phyloP scores from a whole-genome alignment of 1,284 basidiomycete species.

The Hemileia vastatrix region DNA sequence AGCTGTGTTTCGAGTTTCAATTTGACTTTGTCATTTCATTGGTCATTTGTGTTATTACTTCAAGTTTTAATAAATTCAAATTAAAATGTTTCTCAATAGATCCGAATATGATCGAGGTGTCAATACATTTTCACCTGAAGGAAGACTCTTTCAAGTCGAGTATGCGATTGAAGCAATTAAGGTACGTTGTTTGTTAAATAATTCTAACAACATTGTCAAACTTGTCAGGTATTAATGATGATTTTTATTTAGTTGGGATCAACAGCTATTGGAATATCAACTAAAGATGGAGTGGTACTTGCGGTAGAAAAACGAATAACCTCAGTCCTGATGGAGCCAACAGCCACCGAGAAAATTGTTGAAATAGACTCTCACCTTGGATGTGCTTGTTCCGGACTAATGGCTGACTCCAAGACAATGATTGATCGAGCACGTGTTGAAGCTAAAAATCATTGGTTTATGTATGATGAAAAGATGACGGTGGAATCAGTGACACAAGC shows the following conservation, averaged over 20 bases:
- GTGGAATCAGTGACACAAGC: slow-evolving; percentile 96
- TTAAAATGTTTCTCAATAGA: too few species aligned
- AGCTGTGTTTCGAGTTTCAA: too few species aligned
- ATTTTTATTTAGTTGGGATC: too few species aligned
- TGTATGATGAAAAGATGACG: slow-evolving; percentile 91
- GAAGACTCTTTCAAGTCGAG: slow-evolving; percentile 90
- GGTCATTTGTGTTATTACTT: too few species aligned
- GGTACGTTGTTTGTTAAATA: too few species aligned
- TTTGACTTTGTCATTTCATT: too few species aligned
- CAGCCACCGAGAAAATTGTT: slow-evolving; percentile 99
- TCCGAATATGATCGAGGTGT: slow-evolving; percentile 98
- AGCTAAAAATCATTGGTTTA: slow-evolving; percentile 88
- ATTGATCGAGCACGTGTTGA: slow-evolving; percentile 98
- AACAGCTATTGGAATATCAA: too few species aligned
- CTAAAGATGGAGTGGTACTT: slow-evolving; percentile 74
- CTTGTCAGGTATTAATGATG: too few species aligned
- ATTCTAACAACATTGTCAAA: too few species aligned
- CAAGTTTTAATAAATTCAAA: too few species aligned
- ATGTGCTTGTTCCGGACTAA: slow-evolving; percentile 95
- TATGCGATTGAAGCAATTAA: slow-evolving; percentile 99
- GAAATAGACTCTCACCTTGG: slow-evolving; percentile 94
- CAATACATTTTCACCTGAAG: slow-evolving; percentile 98
- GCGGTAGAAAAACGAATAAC: slow-evolving; percentile 98
- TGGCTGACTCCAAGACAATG: slow-evolving; percentile 96
- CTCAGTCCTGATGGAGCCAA: slow-evolving; percentile 86